Evolutionary conservation across 306 rosid species (phyloP).

Genomic region (Sicyos edulis): DNA sequence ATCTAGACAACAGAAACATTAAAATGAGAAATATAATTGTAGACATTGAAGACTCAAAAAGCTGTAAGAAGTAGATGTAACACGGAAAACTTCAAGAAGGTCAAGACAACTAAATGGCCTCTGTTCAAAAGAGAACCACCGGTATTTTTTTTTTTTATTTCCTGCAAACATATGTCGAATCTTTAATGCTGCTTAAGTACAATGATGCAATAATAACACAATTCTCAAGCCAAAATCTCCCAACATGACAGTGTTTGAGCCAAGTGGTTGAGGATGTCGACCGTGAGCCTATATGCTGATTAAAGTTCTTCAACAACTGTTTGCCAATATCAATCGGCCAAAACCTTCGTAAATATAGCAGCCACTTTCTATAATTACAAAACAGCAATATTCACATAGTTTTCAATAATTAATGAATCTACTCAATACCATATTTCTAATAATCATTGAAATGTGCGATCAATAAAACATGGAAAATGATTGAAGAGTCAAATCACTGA

Average conservation of each 20-base stretch:
- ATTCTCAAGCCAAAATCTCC: constrained; percentile 1
- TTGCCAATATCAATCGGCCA: not conserved
- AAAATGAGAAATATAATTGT: not conserved
- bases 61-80: not conserved
- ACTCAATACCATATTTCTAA: not conserved
- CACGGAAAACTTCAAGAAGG: constrained; percentile 5
- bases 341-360: not conserved
- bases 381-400: not conserved
- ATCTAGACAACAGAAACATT: not conserved
- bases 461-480: not conserved
- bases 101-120: not conserved
- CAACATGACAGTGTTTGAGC: not conserved
- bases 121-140: constrained; percentile 8
- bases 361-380: too few relatives aligned
- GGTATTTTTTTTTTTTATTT: too few relatives aligned
- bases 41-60: not conserved
- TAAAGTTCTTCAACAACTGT: not conserved
- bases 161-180: not conserved
- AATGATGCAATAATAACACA: not conserved
- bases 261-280: constrained; percentile 8
- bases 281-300: not conserved
- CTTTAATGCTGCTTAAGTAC: not conserved
- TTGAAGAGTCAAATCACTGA: not conserved
- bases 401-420: not conserved
- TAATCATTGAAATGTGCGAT: not conserved